phyloP scores from a whole-genome alignment of 345 rosid species.

The Populus tremula region DNA sequence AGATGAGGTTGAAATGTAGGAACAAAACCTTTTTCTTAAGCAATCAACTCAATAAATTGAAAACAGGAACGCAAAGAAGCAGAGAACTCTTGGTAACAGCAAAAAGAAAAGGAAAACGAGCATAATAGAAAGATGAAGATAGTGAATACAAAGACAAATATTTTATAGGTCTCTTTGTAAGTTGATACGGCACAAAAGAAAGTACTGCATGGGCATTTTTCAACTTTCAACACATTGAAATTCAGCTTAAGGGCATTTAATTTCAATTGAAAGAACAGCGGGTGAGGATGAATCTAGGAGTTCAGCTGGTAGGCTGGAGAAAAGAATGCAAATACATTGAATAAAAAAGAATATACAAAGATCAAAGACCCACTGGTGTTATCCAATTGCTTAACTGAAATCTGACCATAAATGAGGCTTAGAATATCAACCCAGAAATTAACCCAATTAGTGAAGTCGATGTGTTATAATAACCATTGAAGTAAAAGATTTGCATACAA shows the following conservation, averaged over 20 bases:
- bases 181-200: neutral
- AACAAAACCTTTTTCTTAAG: neutral
- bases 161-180: neutral
- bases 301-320: neutral
- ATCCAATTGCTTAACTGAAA: neutral
- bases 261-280: neutral
- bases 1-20: neutral
- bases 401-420: neutral
- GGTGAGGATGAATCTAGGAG: neutral
- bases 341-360: neutral
- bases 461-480: neutral
- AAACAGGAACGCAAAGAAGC: neutral
- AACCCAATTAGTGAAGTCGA: neutral
- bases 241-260: neutral
- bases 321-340: neutral
- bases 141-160: neutral
- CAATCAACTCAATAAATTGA: neutral
- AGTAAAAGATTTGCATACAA: neutral
- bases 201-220: neutral
- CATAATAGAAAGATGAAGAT: neutral
- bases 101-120: too few species aligned
- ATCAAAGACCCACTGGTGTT: neutral
- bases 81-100: neutral
- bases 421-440: neutral
- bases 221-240: neutral